phyloP scores from a whole-genome alignment of 148 eudicot species.

The Vaccinium darrowii region DNA sequence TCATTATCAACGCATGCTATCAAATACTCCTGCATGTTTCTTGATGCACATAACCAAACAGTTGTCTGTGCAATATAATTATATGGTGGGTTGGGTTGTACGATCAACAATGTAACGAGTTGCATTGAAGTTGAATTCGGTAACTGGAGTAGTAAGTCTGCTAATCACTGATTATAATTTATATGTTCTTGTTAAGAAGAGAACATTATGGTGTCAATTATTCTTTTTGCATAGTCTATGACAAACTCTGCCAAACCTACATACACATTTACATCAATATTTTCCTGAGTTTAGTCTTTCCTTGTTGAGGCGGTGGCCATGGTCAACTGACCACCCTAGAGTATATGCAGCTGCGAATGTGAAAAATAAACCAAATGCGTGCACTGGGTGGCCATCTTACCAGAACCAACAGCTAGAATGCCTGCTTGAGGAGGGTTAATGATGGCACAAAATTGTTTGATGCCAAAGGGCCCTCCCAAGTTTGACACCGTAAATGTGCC shows the following conservation, averaged over 20 bases:
- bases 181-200: not conserved
- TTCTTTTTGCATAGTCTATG: not conserved
- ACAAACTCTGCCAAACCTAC: not conserved
- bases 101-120: not conserved
- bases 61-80: not conserved
- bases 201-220: not conserved
- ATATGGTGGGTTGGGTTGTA: not conserved
- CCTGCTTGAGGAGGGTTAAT: constrained; percentile 97
- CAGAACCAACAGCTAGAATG: constrained; percentile 90
- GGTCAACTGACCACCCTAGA: no score
- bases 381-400: constrained; percentile 34
- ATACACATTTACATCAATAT: not conserved
- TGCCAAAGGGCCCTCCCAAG: constrained; percentile 94
- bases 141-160: not conserved
- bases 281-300: not conserved
- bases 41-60: not conserved
- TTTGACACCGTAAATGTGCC: constrained; percentile 93
- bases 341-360: not conserved
- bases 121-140: not conserved
- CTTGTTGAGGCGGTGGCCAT: not conserved
- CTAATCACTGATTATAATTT: not conserved
- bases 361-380: not conserved
- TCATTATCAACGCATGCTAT: not conserved
- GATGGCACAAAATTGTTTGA: constrained; percentile 96
- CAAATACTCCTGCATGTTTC: not conserved